Conservation (phyloP, 1,284 basidiomycete species). For the Trametes sp. region DNA sequence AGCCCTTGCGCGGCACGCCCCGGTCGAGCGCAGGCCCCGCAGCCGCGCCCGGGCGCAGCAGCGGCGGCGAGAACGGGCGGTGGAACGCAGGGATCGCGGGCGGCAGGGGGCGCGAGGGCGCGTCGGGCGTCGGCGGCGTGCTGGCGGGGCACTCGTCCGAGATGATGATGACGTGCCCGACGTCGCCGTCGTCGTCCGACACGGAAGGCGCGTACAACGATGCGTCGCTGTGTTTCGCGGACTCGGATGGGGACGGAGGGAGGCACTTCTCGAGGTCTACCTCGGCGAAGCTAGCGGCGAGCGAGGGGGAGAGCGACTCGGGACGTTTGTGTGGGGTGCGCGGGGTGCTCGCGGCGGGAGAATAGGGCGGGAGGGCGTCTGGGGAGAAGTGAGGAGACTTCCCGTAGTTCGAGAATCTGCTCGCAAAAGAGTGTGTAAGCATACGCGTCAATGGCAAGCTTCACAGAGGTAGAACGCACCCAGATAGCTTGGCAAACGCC, state of each 20-base stretch:
- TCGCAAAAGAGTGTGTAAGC: background rate
- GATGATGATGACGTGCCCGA: slow-evolving; percentile 10
- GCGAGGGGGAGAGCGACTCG: slow-evolving; percentile 13
- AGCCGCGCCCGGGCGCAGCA: background rate
- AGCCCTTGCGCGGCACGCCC: background rate
- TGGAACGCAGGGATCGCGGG: slow-evolving; percentile 20
- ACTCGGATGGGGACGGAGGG: slow-evolving; percentile 7
- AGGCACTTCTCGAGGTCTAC: slow-evolving; percentile 22
- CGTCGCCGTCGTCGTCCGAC: background rate
- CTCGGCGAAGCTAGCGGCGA: slow-evolving; percentile 9
- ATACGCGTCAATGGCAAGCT: background rate
- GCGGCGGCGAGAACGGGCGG: slow-evolving; percentile 23
- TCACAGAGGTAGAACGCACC: background rate
- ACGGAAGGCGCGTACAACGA: too few relatives aligned
- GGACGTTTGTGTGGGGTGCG: slow-evolving; percentile 4
- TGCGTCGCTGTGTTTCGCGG: background rate
- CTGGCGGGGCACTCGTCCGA: slow-evolving; percentile 15
- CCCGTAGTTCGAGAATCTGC: background rate
- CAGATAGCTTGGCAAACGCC: slow-evolving; percentile 1
- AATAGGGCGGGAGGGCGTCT: slow-evolving; percentile 19
- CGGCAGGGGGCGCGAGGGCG: background rate
- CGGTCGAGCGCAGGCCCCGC: background rate
- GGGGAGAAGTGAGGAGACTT: background rate
- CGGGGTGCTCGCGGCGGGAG: background rate
- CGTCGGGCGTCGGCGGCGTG: slow-evolving; percentile 9